Evolutionary conservation across 148 eudicot species (phyloP).

Genomic region (Vaccinium darrowii): DNA sequence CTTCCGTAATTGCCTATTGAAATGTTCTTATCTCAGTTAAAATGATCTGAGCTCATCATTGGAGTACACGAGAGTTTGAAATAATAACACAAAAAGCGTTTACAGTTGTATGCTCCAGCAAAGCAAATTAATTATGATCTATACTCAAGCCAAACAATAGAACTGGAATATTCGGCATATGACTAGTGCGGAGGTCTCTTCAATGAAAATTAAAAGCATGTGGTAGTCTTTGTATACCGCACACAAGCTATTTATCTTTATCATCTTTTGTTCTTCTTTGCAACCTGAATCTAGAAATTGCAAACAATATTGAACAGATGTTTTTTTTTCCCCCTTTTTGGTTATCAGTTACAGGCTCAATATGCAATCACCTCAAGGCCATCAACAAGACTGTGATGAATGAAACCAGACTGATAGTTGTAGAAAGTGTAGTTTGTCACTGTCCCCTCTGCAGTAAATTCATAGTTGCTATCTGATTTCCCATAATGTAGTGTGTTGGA

Average conservation of each 20-base stretch:
- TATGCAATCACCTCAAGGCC: conserved; percentile 67
- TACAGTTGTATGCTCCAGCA: not conserved
- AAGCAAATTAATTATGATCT: not conserved
- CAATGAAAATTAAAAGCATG: not conserved
- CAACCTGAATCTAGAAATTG: not conserved
- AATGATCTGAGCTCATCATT: not conserved
- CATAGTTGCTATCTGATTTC: conserved; percentile 57
- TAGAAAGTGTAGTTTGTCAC: conserved; percentile 76
- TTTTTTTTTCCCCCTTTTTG: not conserved
- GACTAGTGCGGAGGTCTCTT: not conserved
- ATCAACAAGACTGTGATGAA: conserved; percentile 74
- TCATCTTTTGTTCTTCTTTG: not conserved
- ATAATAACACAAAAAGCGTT: not conserved
- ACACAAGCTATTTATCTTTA: not conserved
- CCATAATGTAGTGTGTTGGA: conserved; percentile 72
- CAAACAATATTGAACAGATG: not conserved
- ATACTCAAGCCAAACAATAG: not conserved
- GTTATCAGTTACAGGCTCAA: not conserved
- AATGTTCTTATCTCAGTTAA: not conserved
- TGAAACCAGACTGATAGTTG: conserved; percentile 76
- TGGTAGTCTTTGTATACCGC: not conserved
- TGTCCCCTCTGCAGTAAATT: conserved; percentile 56
- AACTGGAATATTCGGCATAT: not conserved
- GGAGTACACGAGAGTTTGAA: not conserved
- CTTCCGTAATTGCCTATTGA: not conserved